A percentile compares a stretch with the other conserved stretches of the same genome.
Conservation (phyloP, 257 asterid genomes). For the Anisodus tanguticus region DNA sequence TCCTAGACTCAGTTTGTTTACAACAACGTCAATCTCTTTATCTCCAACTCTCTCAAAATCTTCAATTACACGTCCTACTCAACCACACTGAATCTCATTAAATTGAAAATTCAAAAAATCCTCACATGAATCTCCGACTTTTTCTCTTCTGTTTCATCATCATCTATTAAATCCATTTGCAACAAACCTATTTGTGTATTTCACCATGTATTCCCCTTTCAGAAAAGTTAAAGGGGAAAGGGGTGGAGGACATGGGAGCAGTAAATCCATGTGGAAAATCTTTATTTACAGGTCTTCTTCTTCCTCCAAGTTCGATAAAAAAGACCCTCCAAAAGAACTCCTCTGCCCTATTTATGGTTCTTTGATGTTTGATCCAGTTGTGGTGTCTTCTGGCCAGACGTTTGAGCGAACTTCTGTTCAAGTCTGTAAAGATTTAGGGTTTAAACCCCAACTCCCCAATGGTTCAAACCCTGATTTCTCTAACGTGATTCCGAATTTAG, state of each 20-base stretch:
- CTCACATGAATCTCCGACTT: slow-evolving; percentile 1
- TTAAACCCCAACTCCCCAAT: slow-evolving; percentile 62
- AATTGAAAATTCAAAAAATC: neutral
- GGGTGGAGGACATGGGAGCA: slow-evolving; percentile 67
- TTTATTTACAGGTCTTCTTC: slow-evolving; percentile 52
- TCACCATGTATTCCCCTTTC: slow-evolving; percentile 30
- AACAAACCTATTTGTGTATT: neutral
- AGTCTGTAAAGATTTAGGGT: slow-evolving; percentile 61
- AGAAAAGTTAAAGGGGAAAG: slow-evolving; percentile 36
- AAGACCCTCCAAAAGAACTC: slow-evolving; percentile 61
- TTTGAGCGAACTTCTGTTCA: slow-evolving; percentile 68
- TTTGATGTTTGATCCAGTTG: slow-evolving; percentile 81
- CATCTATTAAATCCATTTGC: slow-evolving; percentile 5
- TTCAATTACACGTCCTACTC: slow-evolving; percentile 17
- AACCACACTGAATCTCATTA: neutral
- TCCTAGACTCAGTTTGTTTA: neutral
- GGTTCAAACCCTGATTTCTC: slow-evolving; percentile 74
- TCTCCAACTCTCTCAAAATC: neutral
- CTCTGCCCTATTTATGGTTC: slow-evolving; percentile 75
- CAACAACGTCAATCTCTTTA: neutral
- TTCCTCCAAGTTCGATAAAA: slow-evolving; percentile 29
- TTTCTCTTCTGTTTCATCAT: slow-evolving; percentile 19
- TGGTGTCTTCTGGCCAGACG: slow-evolving; percentile 85
- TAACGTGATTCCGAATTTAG: slow-evolving; percentile 67
- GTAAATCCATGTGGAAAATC: slow-evolving; percentile 57